Conservation (phyloP, 176 grass and related monocot genomes). For the barley (Hordeum vulgare) region MorexV3_pseudomolecules_assembly NC_058523.1:463059915-463060414, state of each 20-base stretch:
- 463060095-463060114: neutral
- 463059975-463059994: slow-evolving; percentile 45
- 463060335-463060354: neutral
- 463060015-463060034: slow-evolving; percentile 4
- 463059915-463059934: slow-evolving; percentile 74
- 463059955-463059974: slow-evolving; percentile 92
- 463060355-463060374: slow-evolving; percentile 84
- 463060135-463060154: neutral
- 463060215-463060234: neutral
- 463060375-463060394: slow-evolving; percentile 89
- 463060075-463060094: neutral
- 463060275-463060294: neutral
- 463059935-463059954: slow-evolving; percentile 87
- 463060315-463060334: neutral
- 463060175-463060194: slow-evolving; percentile 1
- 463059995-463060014: neutral
- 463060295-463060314: neutral
- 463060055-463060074: neutral
- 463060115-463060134: slow-evolving; percentile 3
- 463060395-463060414: slow-evolving; percentile 84
- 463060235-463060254: neutral
- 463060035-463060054: neutral
- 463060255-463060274: slow-evolving; percentile 5
- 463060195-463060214: neutral
- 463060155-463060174: neutral